Base-by-base conservation (phyloP, 345 rosid species). In the Pistacia atlantica region DNA sequence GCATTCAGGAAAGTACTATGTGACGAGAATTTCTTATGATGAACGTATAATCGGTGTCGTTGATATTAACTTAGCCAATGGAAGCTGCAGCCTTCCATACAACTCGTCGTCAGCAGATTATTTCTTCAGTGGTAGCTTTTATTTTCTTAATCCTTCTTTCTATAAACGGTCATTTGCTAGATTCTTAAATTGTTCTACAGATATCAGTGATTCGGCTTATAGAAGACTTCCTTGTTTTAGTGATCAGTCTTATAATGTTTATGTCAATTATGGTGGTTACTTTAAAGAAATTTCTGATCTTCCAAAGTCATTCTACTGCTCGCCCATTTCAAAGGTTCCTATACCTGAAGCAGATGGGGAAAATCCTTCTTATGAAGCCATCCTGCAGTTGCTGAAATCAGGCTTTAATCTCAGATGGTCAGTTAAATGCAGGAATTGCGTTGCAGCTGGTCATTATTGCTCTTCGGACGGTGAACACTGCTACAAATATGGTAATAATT, bases 381-480 rank as follows among this genome's bases (percentile, higher is more conserved):
- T 83, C 51, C 11, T 51, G 74, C 35, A 37, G 71, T 35, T 84
- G 80, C 69, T 82, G 77, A 77, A 73, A 35, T 46, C 58, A 25
- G 87, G 89, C 61, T 86, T 86, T 74, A 83, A 86, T 38, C 83
- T 86, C 52, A 72, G 71, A 31, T 86, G 89, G 89, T 80, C 86
- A 6, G 66, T 78, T 38, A 83, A 74, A 69, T 86, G 89, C 72
- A 69, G 84, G 73, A 28, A 80, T 77, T 84, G 88, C 62, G 11
- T 25, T 18, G 55, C 31, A 3, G 54, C 3, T 69, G 88, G 81
- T 37, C 0, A 25, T 25, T 25, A 25, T 22, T 25, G 25, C 25
- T 25, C 25, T 25, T 25, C 0, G 0, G 25, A 22, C 1, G 25
- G 0, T 25, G 25, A 25, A 25, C 0, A 25, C 0, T 25, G 25